Percentiles rank a stretch among this genome's conserved stretches.
These are phyloP conservation scores for Cyberlindnera meyerae DNA, from an alignment of 805 yeast species.

Conservation along the genomic window DNA sequence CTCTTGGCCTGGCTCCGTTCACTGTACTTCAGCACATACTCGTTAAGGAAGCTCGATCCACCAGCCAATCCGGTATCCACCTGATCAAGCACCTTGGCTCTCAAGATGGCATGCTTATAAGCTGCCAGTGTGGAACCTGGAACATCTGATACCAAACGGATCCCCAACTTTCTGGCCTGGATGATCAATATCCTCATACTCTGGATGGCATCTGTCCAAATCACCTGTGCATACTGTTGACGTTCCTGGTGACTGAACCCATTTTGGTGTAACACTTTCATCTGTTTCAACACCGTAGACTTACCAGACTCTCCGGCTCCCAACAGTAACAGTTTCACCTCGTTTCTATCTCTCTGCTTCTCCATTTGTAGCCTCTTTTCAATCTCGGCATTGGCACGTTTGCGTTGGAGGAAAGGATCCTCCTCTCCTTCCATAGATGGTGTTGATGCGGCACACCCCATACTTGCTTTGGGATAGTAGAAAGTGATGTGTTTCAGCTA, in stretches of 20 bases:
- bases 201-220: constrained; percentile 89
- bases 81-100: constrained; percentile 53
- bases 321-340: constrained; percentile 66
- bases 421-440: constrained; percentile 36
- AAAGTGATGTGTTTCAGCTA: too few relatives aligned
- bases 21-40: constrained; percentile 58
- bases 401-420: constrained; percentile 48
- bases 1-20: constrained; percentile 49
- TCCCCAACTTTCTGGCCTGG: constrained; percentile 66
- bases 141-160: constrained; percentile 61
- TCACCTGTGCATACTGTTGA: constrained; percentile 73
- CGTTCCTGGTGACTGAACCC: constrained; percentile 82
- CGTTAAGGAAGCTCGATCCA: constrained; percentile 55
- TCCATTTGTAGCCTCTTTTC: constrained; percentile 55
- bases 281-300: constrained; percentile 86
- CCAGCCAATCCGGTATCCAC: constrained; percentile 67
- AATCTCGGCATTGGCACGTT: constrained; percentile 54
- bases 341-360: constrained; percentile 50
- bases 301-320: constrained; percentile 97
- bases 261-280: constrained; percentile 78
- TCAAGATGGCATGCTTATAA: constrained; percentile 46
- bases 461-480: constrained; percentile 20
- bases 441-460: constrained; percentile 72
- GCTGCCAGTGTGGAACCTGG: constrained; percentile 41
- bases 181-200: constrained; percentile 73